These are phyloP conservation scores for Cystobasidium onofrii DNA, from an alignment of 768 basidiomycete genomes.

Conservation along the genomic window DNA sequence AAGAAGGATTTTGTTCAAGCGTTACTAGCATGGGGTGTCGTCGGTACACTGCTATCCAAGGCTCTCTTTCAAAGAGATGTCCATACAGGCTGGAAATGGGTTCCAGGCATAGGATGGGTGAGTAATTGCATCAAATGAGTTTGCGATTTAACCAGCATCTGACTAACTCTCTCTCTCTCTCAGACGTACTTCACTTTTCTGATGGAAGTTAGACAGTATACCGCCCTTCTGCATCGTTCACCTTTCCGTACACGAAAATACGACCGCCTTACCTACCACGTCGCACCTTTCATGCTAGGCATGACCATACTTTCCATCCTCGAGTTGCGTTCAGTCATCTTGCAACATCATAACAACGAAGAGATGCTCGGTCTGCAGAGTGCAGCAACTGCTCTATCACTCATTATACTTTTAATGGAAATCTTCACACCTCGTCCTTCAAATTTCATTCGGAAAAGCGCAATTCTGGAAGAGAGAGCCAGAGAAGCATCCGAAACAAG, in stretches of 20 bases:
- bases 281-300: constrained; percentile 36
- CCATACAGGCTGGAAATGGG: background rate
- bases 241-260: constrained; percentile 22
- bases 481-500: background rate
- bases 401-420: constrained; percentile 37
- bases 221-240: constrained; percentile 30
- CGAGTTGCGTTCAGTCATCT: constrained; percentile 37
- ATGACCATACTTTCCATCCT: constrained; percentile 38
- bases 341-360: constrained; percentile 20
- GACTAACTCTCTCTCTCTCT: background rate
- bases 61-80: background rate
- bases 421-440: constrained; percentile 30
- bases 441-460: constrained; percentile 20
- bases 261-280: constrained; percentile 33
- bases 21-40: constrained; percentile 8
- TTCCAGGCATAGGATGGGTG: constrained; percentile 9
- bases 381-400: background rate
- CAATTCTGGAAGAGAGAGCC: constrained; percentile 2
- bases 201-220: constrained; percentile 26
- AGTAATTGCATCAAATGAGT: background rate
- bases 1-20: constrained; percentile 29
- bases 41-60: background rate
- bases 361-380: background rate
- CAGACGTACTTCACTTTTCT: constrained; percentile 35
- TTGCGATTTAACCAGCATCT: too few species aligned